Conservation (phyloP, 345 rosid genomes). For the Hibiscus mutabilis region DNA sequence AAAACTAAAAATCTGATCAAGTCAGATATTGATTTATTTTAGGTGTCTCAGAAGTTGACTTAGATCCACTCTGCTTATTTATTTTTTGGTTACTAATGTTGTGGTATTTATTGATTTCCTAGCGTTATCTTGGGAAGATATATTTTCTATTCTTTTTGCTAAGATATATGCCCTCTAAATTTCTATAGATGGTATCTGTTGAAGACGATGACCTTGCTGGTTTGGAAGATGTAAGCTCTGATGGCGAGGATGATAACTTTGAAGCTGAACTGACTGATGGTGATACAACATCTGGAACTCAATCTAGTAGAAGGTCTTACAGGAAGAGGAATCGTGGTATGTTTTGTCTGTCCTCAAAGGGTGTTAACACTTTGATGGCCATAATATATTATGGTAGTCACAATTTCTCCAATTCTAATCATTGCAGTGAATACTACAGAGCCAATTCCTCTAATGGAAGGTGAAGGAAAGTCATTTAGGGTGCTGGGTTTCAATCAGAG, state of each 20-base stretch:
- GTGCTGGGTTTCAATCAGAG: constrained; percentile 89
- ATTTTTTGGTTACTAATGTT: background rate
- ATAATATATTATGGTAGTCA: constrained; percentile 9
- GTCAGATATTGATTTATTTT: background rate
- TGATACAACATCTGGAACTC: constrained; percentile 70
- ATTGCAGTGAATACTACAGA: constrained; percentile 57
- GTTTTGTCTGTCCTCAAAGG: constrained; percentile 9
- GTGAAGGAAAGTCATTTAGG: constrained; percentile 91
- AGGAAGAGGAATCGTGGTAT: constrained; percentile 76
- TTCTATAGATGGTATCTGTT: constrained; percentile 78
- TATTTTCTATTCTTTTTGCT: background rate
- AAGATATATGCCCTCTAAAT: constrained; percentile 9
- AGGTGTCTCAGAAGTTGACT: background rate
- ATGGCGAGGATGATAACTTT: constrained; percentile 87
- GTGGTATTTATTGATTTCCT: background rate
- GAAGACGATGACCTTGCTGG: constrained; percentile 99
- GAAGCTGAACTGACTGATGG: constrained; percentile 88
- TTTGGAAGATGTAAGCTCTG: constrained; percentile 92
- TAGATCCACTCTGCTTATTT: constrained; percentile 1
- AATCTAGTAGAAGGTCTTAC: constrained; percentile 62
- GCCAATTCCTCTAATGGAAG: constrained; percentile 93
- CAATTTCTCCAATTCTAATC: too few relatives aligned
- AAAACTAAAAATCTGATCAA: background rate
- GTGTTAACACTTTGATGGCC: background rate
- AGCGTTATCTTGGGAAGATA: background rate